Conservation (phyloP, 2,329 filamentous ascomycete species). For the Didymella lethalis region DNA sequence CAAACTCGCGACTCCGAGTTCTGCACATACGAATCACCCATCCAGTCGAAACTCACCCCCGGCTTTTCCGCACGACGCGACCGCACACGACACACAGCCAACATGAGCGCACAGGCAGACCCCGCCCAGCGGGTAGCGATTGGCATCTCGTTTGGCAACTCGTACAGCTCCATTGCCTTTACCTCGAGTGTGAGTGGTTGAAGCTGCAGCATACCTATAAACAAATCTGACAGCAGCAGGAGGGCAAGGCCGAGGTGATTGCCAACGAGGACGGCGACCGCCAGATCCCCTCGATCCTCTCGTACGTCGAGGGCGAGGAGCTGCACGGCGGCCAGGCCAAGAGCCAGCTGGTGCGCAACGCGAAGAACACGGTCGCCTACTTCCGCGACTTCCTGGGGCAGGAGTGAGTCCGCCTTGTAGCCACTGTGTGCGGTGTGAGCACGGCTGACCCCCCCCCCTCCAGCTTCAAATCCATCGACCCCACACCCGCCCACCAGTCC, state of each 20-base stretch:
- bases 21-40: neutral
- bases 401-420: too few species aligned
- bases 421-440: too few species aligned
- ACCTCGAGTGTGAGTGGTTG: constrained; percentile 67
- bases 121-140: constrained; percentile 73
- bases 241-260: constrained; percentile 97
- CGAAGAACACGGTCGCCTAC: constrained; percentile 90
- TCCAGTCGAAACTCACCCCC: neutral
- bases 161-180: constrained; percentile 95
- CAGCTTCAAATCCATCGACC: constrained; percentile 93
- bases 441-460: too few species aligned
- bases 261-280: constrained; percentile 99
- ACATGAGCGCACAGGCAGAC: constrained; percentile 61
- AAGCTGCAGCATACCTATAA: too few species aligned
- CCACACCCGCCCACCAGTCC: constrained; percentile 90
- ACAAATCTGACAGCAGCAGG: constrained; percentile 61
- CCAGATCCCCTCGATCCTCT: constrained; percentile 93
- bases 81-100: constrained; percentile 16
- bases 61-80: neutral
- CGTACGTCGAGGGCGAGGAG: constrained; percentile 95
- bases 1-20: constrained; percentile 11
- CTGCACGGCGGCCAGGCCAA: constrained; percentile 97
- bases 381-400: constrained; percentile 96
- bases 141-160: constrained; percentile 97
- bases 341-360: constrained; percentile 88